phyloP scores from a whole-genome alignment of 2,329 filamentous ascomycete genomes.

The Aureobasidium sp. region DNA sequence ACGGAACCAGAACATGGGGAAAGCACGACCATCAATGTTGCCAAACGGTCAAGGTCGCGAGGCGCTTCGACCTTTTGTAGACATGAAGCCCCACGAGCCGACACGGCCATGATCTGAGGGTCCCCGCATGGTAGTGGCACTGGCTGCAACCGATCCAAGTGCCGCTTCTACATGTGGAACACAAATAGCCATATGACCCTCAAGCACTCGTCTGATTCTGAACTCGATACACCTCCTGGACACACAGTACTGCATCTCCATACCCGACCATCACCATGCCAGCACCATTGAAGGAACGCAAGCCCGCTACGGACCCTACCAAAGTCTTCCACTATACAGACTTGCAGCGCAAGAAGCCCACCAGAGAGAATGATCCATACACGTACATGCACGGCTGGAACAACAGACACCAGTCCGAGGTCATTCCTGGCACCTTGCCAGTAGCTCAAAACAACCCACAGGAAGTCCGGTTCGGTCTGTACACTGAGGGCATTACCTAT shows the following conservation, averaged over 20 bases:
- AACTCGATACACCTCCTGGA: not conserved
- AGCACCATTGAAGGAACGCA: slow-evolving; percentile 21
- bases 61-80: too few species aligned
- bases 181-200: not conserved
- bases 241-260: not conserved
- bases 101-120: not conserved
- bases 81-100: not conserved
- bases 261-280: not conserved
- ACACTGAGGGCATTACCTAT: slow-evolving; percentile 41
- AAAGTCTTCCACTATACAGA: slow-evolving; percentile 35
- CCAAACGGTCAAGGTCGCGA: not conserved
- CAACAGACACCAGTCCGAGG: slow-evolving; percentile 35
- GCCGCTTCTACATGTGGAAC: not conserved
- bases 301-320: slow-evolving; percentile 31
- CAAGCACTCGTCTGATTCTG: not conserved
- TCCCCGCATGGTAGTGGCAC: not conserved
- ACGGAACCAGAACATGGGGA: not conserved
- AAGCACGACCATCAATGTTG: slow-evolving; percentile 1
- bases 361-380: slow-evolving; percentile 33
- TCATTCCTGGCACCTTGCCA: slow-evolving; percentile 38
- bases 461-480: slow-evolving; percentile 38
- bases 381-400: slow-evolving; percentile 34
- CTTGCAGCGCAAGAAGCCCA: slow-evolving; percentile 32
- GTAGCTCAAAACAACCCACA: slow-evolving; percentile 39
- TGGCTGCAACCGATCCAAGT: not conserved